Evolutionary conservation across 441 rosid species (phyloP).

Genomic region (Erodium trifolium): DNA sequence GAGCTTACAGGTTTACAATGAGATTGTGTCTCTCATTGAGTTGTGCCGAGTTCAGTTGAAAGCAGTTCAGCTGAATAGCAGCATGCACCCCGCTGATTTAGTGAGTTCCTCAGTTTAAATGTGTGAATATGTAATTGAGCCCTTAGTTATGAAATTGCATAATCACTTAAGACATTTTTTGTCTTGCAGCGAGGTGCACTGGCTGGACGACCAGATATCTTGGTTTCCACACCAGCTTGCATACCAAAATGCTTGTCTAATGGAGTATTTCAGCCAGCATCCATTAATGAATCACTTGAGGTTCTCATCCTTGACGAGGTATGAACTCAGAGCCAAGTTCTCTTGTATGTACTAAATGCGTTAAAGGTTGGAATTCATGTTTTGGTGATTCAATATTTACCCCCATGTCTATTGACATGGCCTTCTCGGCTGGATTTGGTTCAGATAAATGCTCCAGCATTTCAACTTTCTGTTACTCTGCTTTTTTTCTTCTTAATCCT

Average conservation of each 20-base stretch:
- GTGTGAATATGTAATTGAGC: not conserved
- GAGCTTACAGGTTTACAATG: constrained; percentile 46
- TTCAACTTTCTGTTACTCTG: not conserved
- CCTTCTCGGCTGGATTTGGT: not conserved
- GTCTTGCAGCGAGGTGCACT: constrained; percentile 58
- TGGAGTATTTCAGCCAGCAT: constrained; percentile 50
- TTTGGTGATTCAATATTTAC: no score
- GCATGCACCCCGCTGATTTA: constrained; percentile 68
- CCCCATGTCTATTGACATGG: not conserved
- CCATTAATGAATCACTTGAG: constrained; percentile 60
- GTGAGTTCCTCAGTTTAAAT: constrained; percentile 25
- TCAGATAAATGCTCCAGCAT: not conserved
- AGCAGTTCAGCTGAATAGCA: constrained; percentile 59
- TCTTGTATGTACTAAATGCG: not conserved
- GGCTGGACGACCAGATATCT: constrained; percentile 68
- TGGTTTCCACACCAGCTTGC: constrained; percentile 81
- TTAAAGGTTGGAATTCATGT: not conserved
- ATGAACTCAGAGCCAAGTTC: constrained; percentile 10
- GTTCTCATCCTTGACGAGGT: constrained; percentile 93
- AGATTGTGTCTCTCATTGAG: constrained; percentile 56
- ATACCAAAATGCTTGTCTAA: constrained; percentile 67
- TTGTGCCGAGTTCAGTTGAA: constrained; percentile 71
- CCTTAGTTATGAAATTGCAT: not conserved
- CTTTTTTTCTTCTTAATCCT: not conserved
- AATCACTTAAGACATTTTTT: not conserved